phyloP scores from a whole-genome alignment of 805 yeast species.

The Priceomyces melissophilus region DNA sequence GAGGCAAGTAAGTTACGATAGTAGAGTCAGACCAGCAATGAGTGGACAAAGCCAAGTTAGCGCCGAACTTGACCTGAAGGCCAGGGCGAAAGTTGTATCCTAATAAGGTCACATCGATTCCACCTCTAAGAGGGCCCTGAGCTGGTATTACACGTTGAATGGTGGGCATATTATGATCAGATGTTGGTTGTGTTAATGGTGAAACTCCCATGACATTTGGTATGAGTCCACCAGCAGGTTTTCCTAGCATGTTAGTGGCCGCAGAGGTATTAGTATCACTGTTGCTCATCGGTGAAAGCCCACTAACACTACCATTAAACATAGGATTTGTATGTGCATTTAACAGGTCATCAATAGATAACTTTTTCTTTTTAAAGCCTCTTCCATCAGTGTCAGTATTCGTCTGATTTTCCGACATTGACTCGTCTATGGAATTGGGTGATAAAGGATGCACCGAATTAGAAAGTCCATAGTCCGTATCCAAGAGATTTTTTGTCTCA shows the following conservation, averaged over 20 bases:
- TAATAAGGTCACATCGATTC: conserved; percentile 86
- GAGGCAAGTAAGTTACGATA: conserved; percentile 90
- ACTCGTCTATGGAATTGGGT: conserved; percentile 61
- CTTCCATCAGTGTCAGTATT: conserved; percentile 36
- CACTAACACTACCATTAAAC: conserved; percentile 37
- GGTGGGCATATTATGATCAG: conserved; percentile 39
- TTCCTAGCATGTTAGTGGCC: conserved; percentile 11
- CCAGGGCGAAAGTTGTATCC: conserved; percentile 88
- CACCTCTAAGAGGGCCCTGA: conserved; percentile 95
- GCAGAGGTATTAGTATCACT: conserved; percentile 39
- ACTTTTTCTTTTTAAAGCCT: conserved; percentile 46
- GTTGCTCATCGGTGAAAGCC: conserved; percentile 44
- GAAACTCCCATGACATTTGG: conserved; percentile 6
- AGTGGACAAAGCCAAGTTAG: conserved; percentile 72
- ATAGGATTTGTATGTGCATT: conserved; percentile 32
- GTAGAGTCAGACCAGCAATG: conserved; percentile 97
- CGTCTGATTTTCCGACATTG: conserved; percentile 50
- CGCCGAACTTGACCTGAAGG: conserved; percentile 81
- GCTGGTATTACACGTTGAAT: conserved; percentile 91
- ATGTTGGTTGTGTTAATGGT: conserved; percentile 3
- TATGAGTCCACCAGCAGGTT: conserved; percentile 4
- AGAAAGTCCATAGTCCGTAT: conserved; percentile 10
- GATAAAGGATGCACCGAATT: conserved; percentile 42
- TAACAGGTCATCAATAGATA: conserved; percentile 45
- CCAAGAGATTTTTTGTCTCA: conserved; percentile 16